These are phyloP conservation scores for Malassezia globosa DNA, from an alignment of 1,284 basidiomycete genomes.

Conservation along the genomic window DNA sequence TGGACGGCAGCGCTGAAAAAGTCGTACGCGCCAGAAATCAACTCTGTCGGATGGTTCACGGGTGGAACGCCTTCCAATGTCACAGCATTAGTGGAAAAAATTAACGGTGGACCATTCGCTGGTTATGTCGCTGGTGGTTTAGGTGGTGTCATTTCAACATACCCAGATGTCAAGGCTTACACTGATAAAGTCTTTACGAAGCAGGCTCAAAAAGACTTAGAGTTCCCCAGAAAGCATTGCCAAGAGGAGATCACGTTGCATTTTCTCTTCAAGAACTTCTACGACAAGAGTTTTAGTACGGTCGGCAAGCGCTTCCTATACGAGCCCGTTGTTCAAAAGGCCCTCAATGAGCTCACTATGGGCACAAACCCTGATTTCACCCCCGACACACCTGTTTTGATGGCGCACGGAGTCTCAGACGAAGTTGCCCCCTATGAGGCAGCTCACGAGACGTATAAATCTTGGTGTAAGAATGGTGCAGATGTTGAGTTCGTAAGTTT, in stretches of 20 bases:
- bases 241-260: constrained; percentile 4
- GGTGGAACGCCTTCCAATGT: constrained; percentile 31
- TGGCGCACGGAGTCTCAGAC: constrained; percentile 30
- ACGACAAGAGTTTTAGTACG: constrained; percentile 2
- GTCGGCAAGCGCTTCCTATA: neutral
- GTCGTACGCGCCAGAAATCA: constrained; percentile 27
- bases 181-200: constrained; percentile 14
- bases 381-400: constrained; percentile 25
- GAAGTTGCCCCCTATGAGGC: constrained; percentile 31
- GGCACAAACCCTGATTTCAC: neutral
- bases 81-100: constrained; percentile 7
- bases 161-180: neutral
- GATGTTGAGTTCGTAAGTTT: neutral
- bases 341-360: neutral
- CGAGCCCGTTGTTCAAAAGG: neutral
- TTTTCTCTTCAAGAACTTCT: neutral
- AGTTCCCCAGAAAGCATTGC: constrained; percentile 6
- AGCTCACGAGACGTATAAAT: neutral
- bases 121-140: constrained; percentile 31
- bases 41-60: constrained; percentile 23
- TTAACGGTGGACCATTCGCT: constrained; percentile 16
- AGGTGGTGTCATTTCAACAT: constrained; percentile 18
- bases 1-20: constrained; percentile 30
- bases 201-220: constrained; percentile 10
- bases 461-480: constrained; percentile 3